These are phyloP conservation scores for Torulaspora globosa DNA, from an alignment of 1,139 yeast genomes.

Conservation along the genomic window DNA sequence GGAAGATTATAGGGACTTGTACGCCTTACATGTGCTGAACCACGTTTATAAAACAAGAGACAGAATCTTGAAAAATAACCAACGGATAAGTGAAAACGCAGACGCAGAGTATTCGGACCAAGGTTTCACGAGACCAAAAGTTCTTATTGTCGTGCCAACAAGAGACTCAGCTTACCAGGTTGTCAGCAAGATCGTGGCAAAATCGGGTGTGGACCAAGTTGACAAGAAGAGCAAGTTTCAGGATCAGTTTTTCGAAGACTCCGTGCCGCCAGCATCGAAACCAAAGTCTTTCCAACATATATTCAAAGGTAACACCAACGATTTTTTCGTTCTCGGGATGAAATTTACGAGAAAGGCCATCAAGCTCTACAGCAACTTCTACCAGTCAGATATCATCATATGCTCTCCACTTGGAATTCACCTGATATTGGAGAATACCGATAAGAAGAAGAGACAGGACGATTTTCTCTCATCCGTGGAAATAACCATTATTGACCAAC, in stretches of 20 bases:
- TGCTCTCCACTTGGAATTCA: constrained; percentile 93
- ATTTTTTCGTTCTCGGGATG: constrained; percentile 83
- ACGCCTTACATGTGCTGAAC: constrained; percentile 69
- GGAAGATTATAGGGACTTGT: constrained; percentile 55
- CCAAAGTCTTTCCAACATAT: constrained; percentile 78
- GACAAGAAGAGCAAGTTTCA: constrained; percentile 77
- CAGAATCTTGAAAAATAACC: constrained; percentile 68
- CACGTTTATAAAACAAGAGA: constrained; percentile 87
- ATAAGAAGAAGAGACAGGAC: constrained; percentile 49
- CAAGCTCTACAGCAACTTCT: constrained; percentile 79
- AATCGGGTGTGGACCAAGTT: constrained; percentile 67
- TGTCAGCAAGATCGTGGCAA: constrained; percentile 56
- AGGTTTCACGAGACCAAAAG: constrained; percentile 93
- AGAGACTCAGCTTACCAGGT: constrained; percentile 71
- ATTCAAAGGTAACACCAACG: constrained; percentile 88
- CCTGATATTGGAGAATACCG: constrained; percentile 58
- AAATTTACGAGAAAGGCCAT: constrained; percentile 85
- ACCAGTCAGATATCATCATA: constrained; percentile 76
- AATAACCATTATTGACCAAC: constrained; percentile 70
- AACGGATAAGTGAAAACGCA: constrained; percentile 45
- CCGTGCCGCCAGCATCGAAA: constrained; percentile 51
- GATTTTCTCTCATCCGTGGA: constrained; percentile 91
- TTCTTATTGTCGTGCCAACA: constrained; percentile 77
- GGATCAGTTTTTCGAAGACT: constrained; percentile 58
- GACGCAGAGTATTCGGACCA: constrained; percentile 72